Evolutionary conservation across 1,284 basidiomycete species (phyloP), one percentile per base, ranked within the genome.

Genomic region (Hortiboletus rubellus): DNA sequence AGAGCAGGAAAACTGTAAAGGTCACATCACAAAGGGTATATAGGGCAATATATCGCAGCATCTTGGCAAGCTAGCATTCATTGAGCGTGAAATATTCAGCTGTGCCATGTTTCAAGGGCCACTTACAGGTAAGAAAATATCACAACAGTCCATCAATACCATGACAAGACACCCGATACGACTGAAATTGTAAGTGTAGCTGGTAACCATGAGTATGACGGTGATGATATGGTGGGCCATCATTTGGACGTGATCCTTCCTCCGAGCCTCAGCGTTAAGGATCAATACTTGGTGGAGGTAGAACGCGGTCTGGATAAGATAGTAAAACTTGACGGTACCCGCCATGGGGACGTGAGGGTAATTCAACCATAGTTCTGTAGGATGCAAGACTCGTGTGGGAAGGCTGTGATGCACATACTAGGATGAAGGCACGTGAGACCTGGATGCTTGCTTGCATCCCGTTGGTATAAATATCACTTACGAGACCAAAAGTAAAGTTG

Each of bases 181-280:
- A 10, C 93, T 96, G 69, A 88, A 90, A 75, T 96, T 91, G 72
- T 82, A 86, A 54, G 81, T 80, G 75, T 97, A 99, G 69, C 91
- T 94, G 33, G 79, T 71, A 36, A 80, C 72, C 76, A 98, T 86
- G 61, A 99, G 84, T 41, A 81, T 72, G 57, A 96, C 84, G 18
- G 95, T 96, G 66, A 98, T 89, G 66, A 97, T 72, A 74, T 99
- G 96, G 77, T 99, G 96, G 33, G 86, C 79, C 80, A 98, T 91
- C 96, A 98, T 99, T 75, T 98, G 95, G 72, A 81, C 80, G 73
- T 97, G 93, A 74, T 99, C 96, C 70, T 94, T 95, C 55, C 96
- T 82, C 53, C 86, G 82, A 47, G 89, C 94, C 74, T 99, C 96
- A n/a, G 94, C 88, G 72, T 98, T 91, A 72, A 99, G 82, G 54